These are phyloP conservation scores for Naegleria gruberi DNA, from an alignment of 208 protist genomes.

Conservation along the genomic window DNA sequence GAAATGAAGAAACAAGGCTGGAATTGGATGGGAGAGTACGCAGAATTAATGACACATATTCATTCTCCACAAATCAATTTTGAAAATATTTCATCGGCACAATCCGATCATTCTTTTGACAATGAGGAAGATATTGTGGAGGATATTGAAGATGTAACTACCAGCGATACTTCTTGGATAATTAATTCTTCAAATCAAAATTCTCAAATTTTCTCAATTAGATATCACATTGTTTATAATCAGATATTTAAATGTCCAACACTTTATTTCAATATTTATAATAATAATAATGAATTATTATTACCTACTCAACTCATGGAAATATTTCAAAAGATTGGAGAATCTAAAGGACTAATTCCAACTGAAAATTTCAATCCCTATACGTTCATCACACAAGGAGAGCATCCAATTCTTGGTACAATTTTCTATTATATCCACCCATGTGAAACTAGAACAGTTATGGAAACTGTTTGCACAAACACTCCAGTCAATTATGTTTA, in stretches of 20 bases:
- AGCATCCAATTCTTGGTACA: neutral
- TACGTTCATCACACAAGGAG: slow-evolving; percentile 8
- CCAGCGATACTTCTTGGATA: no score
- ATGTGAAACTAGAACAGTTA: neutral
- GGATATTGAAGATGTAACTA: no score
- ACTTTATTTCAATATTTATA: neutral
- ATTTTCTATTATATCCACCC: slow-evolving; percentile 5
- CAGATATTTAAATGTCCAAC: neutral
- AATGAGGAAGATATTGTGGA: no score
- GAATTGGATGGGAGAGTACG: neutral
- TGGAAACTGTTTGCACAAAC: neutral
- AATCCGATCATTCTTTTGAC: no score
- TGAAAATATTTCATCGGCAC: no score
- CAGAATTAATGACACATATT: neutral
- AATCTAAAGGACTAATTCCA: neutral
- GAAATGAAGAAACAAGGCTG: neutral
- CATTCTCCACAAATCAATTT: no score
- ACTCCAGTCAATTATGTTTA: neutral
- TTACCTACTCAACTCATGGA: neutral
- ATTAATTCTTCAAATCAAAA: no score
- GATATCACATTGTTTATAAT: neutral
- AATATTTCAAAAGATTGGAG: neutral
- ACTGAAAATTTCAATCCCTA: neutral
- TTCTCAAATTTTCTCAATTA: neutral
- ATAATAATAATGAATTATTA: neutral